Evolutionary conservation across 306 rosid species (phyloP), one percentile per base, ranked within the genome.

Genomic region (Cucumis melo): DNA sequence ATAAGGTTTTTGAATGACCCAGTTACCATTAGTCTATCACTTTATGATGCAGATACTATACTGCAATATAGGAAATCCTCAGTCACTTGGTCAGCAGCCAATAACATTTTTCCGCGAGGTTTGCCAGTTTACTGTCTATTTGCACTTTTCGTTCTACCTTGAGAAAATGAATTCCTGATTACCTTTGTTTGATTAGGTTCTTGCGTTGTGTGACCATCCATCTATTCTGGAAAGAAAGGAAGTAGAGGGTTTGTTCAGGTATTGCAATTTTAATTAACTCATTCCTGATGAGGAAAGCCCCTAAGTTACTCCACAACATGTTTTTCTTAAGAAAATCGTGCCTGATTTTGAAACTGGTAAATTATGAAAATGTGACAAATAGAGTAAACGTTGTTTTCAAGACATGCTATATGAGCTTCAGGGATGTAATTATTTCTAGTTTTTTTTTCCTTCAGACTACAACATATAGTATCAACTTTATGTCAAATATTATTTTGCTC

Each of bases 51-150:
- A 93, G 98, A 89, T 93, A 70, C 84, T 93, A 63, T 93, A 91
- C 87, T 93, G 98, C 88, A 93, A 93, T 86, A 93, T 91, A 54
- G 98, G 98, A 84, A 93, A 93, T 82, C 98, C 98, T 68, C 98
- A 93, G 83, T 89, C 98, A 80, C 98, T 93, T 84, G 93, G 97
- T 58, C 98, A 93, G 90, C 86, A 78, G 62, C 96, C 96, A 24
- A 87, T 93, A 32, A 87, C 96, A 2, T 94, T 86, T 87, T 94
- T 94, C 87, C 90, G 99, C 23, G 99, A 95, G 99, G 99, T 95
- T 83, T 76, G 87, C 79, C 77, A 64, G 32, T 14, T 60, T 86
- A 55, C 72, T 66, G 53, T 10, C 53, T 79, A 17, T 53, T 73
- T 29, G 46, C 11, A 73, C 41, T 51, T 20, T 24, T 73, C 55